A percentile compares a stretch with the other conserved stretches of the same genome.
Conservation (phyloP, 2,329 filamentous ascomycete species). For the Magnaporthales sp. region DNA sequence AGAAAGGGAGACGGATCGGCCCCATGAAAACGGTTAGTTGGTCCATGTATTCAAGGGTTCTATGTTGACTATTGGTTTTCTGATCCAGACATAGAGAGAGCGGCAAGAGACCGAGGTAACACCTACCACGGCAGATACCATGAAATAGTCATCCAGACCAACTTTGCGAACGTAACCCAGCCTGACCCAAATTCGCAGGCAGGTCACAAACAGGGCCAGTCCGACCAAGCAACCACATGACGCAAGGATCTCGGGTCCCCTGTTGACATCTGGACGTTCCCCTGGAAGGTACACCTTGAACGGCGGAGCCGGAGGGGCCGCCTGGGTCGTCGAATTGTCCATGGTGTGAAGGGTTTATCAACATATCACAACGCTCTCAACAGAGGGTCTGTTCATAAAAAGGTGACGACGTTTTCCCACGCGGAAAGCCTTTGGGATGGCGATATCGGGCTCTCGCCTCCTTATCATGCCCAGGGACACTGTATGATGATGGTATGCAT, state of each 20-base stretch:
- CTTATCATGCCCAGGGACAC: too few species aligned
- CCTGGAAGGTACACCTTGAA: neutral
- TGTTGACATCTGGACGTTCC: constrained; percentile 14
- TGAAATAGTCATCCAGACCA: constrained; percentile 19
- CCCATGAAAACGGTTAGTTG: too few species aligned
- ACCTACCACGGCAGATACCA: constrained; percentile 19
- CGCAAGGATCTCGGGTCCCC: constrained; percentile 20
- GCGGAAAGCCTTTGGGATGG: too few species aligned
- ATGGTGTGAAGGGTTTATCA: neutral
- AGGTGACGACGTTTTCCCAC: too few species aligned
- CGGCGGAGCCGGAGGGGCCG: neutral
- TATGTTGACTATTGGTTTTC: too few species aligned
- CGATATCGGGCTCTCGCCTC: too few species aligned
- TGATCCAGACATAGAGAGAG: too few species aligned
- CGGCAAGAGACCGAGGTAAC: neutral
- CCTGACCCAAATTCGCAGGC: constrained; percentile 18
- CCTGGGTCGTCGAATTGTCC: neutral
- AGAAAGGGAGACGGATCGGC: too few species aligned
- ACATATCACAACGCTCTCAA: too few species aligned
- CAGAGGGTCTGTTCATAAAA: too few species aligned
- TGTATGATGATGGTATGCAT: too few species aligned
- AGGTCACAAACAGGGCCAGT: constrained; percentile 15
- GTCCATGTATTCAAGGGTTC: too few species aligned
- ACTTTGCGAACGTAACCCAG: constrained; percentile 15
- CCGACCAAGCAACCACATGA: constrained; percentile 17